Percentiles rank a stretch among this genome's conserved stretches.
phyloP scores from a whole-genome alignment of 176 grass and related monocot species.

The Melocanna baccifera region DNA sequence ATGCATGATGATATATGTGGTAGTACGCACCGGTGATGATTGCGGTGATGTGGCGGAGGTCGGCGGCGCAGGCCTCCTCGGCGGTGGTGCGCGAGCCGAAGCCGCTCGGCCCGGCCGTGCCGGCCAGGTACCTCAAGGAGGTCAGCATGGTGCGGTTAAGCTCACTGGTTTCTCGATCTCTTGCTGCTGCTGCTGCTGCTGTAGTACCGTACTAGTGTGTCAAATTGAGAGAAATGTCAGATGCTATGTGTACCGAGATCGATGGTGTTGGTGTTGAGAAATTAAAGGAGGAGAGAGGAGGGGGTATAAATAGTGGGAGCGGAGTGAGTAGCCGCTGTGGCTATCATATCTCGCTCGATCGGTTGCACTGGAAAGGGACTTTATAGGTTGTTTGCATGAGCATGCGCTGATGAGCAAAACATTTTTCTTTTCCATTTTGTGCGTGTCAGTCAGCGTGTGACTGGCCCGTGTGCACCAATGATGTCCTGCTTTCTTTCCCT shows the following conservation, averaged over 20 bases:
- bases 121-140: slow-evolving; percentile 75
- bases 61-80: slow-evolving; percentile 47
- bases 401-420: background rate
- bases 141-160: slow-evolving; percentile 14
- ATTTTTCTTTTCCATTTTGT: background rate
- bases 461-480: background rate
- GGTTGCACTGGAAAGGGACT: background rate
- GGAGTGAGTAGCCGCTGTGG: background rate
- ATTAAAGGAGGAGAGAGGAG: background rate
- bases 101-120: slow-evolving; percentile 67
- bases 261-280: no score
- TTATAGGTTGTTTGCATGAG: background rate
- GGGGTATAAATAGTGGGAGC: background rate
- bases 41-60: slow-evolving; percentile 67
- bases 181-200: background rate
- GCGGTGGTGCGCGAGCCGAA: slow-evolving; percentile 80
- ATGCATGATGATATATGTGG: background rate
- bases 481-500: background rate
- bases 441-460: slow-evolving; percentile 34
- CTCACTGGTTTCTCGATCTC: background rate
- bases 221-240: no score
- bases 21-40: slow-evolving; percentile 72
- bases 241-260: no score
- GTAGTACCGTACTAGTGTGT: no score
- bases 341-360: background rate